phyloP scores from a whole-genome alignment of 192 early-diverging fungal species.

The Kappamyces sp. region DNA sequence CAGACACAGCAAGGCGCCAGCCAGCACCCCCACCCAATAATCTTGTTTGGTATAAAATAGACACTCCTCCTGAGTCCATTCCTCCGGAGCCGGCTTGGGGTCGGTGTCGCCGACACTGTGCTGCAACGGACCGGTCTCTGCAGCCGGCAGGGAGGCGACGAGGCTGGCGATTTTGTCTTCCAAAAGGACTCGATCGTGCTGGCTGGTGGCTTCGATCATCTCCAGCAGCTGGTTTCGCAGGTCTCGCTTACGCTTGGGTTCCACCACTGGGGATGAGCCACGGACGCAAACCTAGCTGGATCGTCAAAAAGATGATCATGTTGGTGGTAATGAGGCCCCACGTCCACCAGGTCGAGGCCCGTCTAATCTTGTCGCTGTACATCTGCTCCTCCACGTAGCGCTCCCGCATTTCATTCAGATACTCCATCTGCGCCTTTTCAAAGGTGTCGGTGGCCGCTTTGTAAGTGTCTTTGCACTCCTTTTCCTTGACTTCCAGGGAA shows the following conservation, averaged over 20 bases:
- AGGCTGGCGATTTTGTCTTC: background rate
- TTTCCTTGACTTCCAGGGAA: conserved; percentile 35
- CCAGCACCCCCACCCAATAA: background rate
- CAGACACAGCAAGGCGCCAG: background rate
- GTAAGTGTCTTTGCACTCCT: conserved; percentile 27
- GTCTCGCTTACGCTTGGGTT: conserved; percentile 30
- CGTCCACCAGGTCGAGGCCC: conserved; percentile 39
- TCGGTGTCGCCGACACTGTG: background rate
- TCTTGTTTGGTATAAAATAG: no score
- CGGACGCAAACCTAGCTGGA: conserved; percentile 18
- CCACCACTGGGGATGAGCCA: conserved; percentile 13
- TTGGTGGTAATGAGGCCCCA: conserved; percentile 43
- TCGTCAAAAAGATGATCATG: conserved; percentile 31
- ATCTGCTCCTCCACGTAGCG: conserved; percentile 52
- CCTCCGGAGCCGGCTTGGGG: background rate
- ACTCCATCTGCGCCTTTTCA: conserved; percentile 35
- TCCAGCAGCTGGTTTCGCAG: conserved; percentile 23
- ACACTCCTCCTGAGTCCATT: no score
- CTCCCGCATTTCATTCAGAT: conserved; percentile 35
- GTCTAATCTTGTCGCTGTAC: conserved; percentile 45
- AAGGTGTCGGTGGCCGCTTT: conserved; percentile 28
- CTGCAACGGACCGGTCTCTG: background rate
- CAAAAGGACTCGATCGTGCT: background rate
- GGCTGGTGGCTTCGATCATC: conserved; percentile 27
- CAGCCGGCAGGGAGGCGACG: conserved; percentile 3